Conservation (phyloP, 78 protist genomes). For the Guillardia theta region DNA sequence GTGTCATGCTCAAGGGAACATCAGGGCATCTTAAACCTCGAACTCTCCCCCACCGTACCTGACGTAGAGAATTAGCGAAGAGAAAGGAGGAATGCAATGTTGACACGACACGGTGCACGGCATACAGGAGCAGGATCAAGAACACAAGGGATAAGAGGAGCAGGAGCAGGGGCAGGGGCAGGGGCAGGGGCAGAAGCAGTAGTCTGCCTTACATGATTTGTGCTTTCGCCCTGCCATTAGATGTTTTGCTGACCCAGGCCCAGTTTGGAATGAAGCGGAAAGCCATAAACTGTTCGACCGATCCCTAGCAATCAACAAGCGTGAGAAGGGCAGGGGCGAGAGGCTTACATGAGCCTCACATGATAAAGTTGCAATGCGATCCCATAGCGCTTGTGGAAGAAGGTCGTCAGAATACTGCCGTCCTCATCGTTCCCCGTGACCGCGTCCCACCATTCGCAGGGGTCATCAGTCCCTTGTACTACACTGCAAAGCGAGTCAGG, state of each 20-base stretch:
- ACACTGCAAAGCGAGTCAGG: no score
- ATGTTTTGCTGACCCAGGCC: background rate
- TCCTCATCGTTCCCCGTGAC: background rate
- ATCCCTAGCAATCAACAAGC: background rate
- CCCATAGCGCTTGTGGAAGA: constrained; percentile 8
- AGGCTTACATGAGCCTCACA: background rate
- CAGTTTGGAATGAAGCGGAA: background rate
- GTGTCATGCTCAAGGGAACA: background rate
- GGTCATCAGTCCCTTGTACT: no score
- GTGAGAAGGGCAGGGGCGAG: background rate
- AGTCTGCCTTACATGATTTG: background rate
- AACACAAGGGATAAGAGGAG: background rate
- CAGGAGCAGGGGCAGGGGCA: background rate
- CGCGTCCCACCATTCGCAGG: constrained; percentile 22
- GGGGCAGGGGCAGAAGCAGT: background rate
- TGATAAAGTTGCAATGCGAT: background rate
- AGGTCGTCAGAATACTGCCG: background rate
- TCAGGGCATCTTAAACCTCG: no score
- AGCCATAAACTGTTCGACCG: background rate
- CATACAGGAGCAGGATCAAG: background rate
- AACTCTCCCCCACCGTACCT: background rate
- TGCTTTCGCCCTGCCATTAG: background rate
- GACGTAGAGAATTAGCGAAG: background rate
- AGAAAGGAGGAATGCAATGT: background rate
- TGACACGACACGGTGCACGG: background rate